Evolutionary conservation across 1,284 basidiomycete genomes (phyloP).

Genomic region (Pisolithus thermaeus): DNA sequence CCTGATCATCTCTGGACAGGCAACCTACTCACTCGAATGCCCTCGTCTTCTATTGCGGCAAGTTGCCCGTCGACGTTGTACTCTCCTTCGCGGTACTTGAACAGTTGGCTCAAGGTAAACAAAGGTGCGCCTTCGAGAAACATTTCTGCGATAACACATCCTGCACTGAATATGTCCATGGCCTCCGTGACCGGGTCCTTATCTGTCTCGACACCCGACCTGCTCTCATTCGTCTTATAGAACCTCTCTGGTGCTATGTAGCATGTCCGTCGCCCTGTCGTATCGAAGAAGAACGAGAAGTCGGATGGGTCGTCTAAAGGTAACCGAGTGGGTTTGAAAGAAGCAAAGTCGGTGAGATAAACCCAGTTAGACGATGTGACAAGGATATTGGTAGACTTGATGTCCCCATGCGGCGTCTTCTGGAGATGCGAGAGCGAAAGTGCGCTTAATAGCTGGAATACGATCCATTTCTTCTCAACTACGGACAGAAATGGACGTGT

Average conservation of each 20-base stretch:
- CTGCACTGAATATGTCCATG: constrained; percentile 97
- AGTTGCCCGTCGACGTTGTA: constrained; percentile 74
- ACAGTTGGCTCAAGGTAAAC: constrained; percentile 93
- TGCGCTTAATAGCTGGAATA: constrained; percentile 87
- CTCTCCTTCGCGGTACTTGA: constrained; percentile 89
- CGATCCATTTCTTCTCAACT: constrained; percentile 98
- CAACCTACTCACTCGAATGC: constrained; percentile 61
- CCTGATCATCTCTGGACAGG: constrained; percentile 5
- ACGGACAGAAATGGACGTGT: constrained; percentile 90
- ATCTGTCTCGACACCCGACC: constrained; percentile 42
- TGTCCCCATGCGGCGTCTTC: constrained; percentile 91
- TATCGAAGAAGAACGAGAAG: constrained; percentile 98
- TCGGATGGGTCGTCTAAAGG: constrained; percentile 97
- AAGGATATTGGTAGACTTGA: constrained; percentile 97
- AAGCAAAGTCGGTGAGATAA: constrained; percentile 94
- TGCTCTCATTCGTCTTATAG: constrained; percentile 70
- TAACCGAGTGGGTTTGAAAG: constrained; percentile 94
- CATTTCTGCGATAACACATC: constrained; percentile 94
- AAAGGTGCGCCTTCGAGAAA: constrained; percentile 93
- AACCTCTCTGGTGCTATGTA: constrained; percentile 97
- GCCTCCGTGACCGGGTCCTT: constrained; percentile 82
- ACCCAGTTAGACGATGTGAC: constrained; percentile 96
- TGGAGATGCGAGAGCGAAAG: constrained; percentile 79
- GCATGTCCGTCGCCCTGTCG: constrained; percentile 87
- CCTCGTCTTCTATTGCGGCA: constrained; percentile 72